Evolutionary conservation across 345 rosid genomes (phyloP), one percentile per base, ranked within the genome.

Genomic region (Sisymbrium irio): DNA sequence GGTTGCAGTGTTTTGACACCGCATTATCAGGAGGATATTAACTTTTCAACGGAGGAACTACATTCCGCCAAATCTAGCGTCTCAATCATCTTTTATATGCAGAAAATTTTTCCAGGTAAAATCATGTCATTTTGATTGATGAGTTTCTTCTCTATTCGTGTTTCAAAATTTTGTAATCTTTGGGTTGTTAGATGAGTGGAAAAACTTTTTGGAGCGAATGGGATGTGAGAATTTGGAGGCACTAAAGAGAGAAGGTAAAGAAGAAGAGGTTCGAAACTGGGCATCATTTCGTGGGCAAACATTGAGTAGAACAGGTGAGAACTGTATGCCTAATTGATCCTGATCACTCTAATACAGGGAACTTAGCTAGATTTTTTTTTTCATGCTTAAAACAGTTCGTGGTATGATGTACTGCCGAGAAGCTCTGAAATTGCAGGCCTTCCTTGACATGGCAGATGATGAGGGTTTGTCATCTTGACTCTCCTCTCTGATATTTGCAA

Each of bases 361-460:
- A 36, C 28, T 62, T 62, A 28, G 55, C 27, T 33, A 15, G 9
- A 0, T 64, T 46, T 55, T 40, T 71, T 55, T 55, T 30, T 65
- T 60, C 30, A 57, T 64, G 72, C 32, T 51, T 82, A 51, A 69
- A 77, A 88, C 80, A 94, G 98, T 94, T 60, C 90, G 97, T 79
- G 98, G 98, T 71, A 94, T 94, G 88, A 94, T 94, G 97, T 94
- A 94, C 79, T 89, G 86, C 59, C 84, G 91, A 78, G 96, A 94
- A 76, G 95, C 98, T 67, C 75, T 94, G 72, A 86, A 83, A 82
- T 66, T 91, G 78, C 95, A 94, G 76, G 91, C 97, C 63, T 92
- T 89, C 69, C 89, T 94, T 72, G 97, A 94, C 73, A 76, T 83
- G 88, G 89, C 95, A 69, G 86, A 80, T 74, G 85, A 83, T 61